Evolutionary conservation across 163 green algal species (phyloP), one percentile per base, ranked within the genome.

Genomic region (Chlamydomonas reinhardtii): DNA sequence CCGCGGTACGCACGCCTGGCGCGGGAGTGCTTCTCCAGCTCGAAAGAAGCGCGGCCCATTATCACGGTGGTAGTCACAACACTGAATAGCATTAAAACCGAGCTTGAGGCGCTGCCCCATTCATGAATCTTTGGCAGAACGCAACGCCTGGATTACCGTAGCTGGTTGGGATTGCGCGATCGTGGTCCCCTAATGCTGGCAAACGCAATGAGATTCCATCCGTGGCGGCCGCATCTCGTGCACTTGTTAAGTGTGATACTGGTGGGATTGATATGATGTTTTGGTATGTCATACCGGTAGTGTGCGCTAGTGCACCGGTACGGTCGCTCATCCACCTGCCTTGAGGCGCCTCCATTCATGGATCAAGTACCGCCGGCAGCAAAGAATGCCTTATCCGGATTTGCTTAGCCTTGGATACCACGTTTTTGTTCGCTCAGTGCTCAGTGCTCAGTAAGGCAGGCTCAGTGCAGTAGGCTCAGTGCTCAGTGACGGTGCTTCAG

Each of bases 21-120:
- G 37, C 59, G 71, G 11, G 71, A 81, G 24, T 87, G 82, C 71
- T 87, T 81, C 43, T 73, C 81, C 27, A 73, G 16, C 34, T 75
- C 71, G 37, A 82, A 82, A n/a, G 72, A 82, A 31, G n/a, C 82
- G 20, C 82, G 82, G 1, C 82, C 82, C 5, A 15, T 16, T 3
- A 70, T 87, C 25, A 31, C 59, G 0, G 1, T 0, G 4, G 72
- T 87, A 0, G 82, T 87, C 12, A 39, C 74, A 24, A 37, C 59
- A 4, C 72, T 87, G 17, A 24, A 16, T 0, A 39, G n/a, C 20
- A 82, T 87, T 15, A 87, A 82, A 70, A 56, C 48, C 11, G 70
- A 86, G 31, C 80, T 86, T 11, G 62, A 70, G 3, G 62, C 27
- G 1, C 27, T 70, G 0, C 17, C 27, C 3, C 27, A 29, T 29